These are phyloP conservation scores for Tuber umbilicatum DNA, from an alignment of 495 filamentous ascomycete genomes.

Conservation along the genomic window DNA sequence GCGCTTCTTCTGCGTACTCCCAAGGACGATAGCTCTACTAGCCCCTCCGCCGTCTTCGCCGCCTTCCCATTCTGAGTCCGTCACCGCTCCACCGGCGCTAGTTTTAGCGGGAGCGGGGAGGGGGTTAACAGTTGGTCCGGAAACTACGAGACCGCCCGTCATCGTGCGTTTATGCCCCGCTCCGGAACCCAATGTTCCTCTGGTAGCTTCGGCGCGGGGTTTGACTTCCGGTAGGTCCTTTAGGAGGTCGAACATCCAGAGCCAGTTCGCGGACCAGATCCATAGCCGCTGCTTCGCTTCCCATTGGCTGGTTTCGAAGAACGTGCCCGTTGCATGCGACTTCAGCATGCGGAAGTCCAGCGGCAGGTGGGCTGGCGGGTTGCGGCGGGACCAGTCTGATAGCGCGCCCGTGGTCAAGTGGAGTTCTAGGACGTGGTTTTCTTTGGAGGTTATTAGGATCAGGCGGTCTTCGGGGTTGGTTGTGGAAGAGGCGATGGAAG, in stretches of 20 bases:
- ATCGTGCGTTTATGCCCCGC: constrained; percentile 41
- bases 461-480: constrained; percentile 55
- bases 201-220: constrained; percentile 18
- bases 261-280: constrained; percentile 75
- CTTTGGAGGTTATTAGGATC: constrained; percentile 65
- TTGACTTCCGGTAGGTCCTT: constrained; percentile 56
- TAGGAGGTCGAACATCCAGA: constrained; percentile 87
- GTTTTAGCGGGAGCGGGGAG: not conserved
- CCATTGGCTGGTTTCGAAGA: constrained; percentile 64
- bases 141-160: constrained; percentile 3
- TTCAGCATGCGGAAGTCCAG: constrained; percentile 60
- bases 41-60: constrained; percentile 48
- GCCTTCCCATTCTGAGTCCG: constrained; percentile 43
- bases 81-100: constrained; percentile 44
- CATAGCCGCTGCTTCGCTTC: constrained; percentile 59
- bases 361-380: constrained; percentile 66
- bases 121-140: not conserved
- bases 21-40: constrained; percentile 33
- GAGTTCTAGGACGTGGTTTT: constrained; percentile 65
- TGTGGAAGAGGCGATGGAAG: constrained; percentile 42
- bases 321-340: constrained; percentile 70
- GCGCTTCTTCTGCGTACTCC: constrained; percentile 43
- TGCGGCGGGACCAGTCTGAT: constrained; percentile 77
- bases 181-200: constrained; percentile 21
- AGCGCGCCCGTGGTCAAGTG: constrained; percentile 65